Evolutionary conservation across 2,329 filamentous ascomycete genomes (phyloP), one percentile per base, ranked within the genome.

Genomic region (Byssoonygena ceratinophila): DNA sequence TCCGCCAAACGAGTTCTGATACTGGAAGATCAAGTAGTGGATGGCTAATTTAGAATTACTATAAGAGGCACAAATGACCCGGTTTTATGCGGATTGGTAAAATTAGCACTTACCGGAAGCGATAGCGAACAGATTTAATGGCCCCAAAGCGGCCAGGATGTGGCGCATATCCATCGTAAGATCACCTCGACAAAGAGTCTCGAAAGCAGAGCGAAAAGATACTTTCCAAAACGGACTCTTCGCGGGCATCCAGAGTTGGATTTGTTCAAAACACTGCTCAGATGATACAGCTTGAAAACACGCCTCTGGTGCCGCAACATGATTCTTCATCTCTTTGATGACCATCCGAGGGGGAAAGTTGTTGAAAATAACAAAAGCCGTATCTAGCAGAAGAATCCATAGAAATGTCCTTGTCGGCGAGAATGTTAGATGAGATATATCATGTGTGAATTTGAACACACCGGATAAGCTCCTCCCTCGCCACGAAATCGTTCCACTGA

Each of bases 271-370:
- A 34, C 43, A 46, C 16, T 46, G 25, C 1, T 46, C 43, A 9
- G 43, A 6, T 32, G 43, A 32, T 16, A 34, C 43, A 1, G 43
- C 43, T 46, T 46, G 43, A 14, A 46, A 46, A 16, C 43, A 46
- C 12, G 27, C 43, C 12, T 46, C 43, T 20, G 43, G 43, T 12
- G 43, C 43, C 8, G 43, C 43, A 22, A 46, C 43, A 34, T 46
- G 43, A n/a, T 46, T 46, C 9, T 46, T 46, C 43, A 46, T 46
- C n/a, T 46, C 43, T 32, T 46, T 46, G 23, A 46, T 46, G 14
- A 46, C 43, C 43, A 46, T 46, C 9, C 43, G 25, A 14, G 43
- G 43, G 4, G 43, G 43, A 14, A 46, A 34, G 27, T 46, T 46
- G 14, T 46, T 46, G 43, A 46, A 46, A 32, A 46, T 46, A n/a